Evolutionary conservation across 768 basidiomycete genomes (phyloP), one percentile per base, ranked within the genome.

Genomic region (Tricholoma bakamatsutake): DNA sequence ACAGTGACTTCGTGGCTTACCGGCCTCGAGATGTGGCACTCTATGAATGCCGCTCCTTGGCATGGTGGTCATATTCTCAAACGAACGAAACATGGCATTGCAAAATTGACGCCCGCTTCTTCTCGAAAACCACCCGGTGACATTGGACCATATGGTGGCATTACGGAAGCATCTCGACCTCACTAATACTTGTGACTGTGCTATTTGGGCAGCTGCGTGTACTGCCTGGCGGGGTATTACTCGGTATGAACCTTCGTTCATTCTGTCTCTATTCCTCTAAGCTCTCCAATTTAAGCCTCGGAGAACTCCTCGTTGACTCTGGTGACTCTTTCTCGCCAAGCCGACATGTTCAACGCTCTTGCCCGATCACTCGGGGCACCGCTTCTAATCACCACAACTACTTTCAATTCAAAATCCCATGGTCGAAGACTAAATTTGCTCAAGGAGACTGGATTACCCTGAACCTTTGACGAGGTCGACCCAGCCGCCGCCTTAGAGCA

Each of bases 1-100:
- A 64, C 64, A 2, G 53, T 68, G 6, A 31, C 34, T 2, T 42
- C 52, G 1, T 75, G 74, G 70, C 33, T 75, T 0, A 61, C 69
- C 0, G 66, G 71, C 0, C 50, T 10, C 13, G 62, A 33, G 62
- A 21, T 34, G 17, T 50, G 50, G 50, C 49, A 50, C 21, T 17
- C 21, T 0, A 10, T 33, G 0, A 31, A 73, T 33, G 66, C 63
- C 30, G 71, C 70, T 2, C 57, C 62, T 5, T 73, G 71, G 73
- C 11, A 57, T 28, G 65, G 69, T 1, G 61, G 59, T 7, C 49
- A 62, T 12, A 31, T 57, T 0, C 58, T 68, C 1, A 52, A 64
- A 5, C n/a, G 54, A 10, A 53, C 57, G 1, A 52, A 55, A 0
- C 37, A 49, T 3, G 51, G 58, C 1, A 64, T 64, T 0, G 53